Base-by-base conservation (phyloP, 495 filamentous ascomycete genomes). In the Penicillium subrubescens region DNA sequence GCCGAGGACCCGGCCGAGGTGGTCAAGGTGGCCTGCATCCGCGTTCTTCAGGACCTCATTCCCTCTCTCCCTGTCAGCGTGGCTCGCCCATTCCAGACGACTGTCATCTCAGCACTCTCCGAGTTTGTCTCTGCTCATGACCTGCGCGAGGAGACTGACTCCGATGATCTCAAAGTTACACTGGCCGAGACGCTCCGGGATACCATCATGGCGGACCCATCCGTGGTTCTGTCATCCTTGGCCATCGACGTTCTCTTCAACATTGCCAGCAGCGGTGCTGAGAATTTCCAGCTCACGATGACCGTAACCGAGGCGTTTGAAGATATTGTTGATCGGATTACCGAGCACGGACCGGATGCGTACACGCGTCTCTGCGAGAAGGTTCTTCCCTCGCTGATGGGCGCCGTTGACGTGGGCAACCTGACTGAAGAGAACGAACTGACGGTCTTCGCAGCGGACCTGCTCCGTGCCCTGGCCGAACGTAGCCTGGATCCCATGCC, bases 231-330 rank as follows among this genome's bases (percentile, higher is more conserved):
- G 62, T 87, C 86, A 19, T 86, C 88, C 37, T 79, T 83, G 41
- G 89, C 91, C 29, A 81, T 97, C 27, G 92, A 97, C 71, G 81
- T 97, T 35, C 86, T 98, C 37, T 97, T 99, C 76, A 87, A 88
- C 43, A 84, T 99, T 66, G 95, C 92, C 44, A 93, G 89, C 72
- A 90, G 92, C 70, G 93, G 93, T 23, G 91, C 94, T 0, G 86
- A 84, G 35, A 97, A 95, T 77, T 94, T 92, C 81, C 92, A 97
- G 73, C 81, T 96, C 41, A 88, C 87, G 1, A 84, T 90, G 79
- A 82, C 96, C 21, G 89, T 97, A 17, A 90, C 86, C 60, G 96
- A 98, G 74, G 88, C 92, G 0, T 96, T 99, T 70, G 93, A 97
- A 76, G 90, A 94, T 41, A 88, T 97, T 63, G 88, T 90, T 0